Evolutionary conservation across 257 asterid species (phyloP).

Genomic region (Scutellaria barbata): DNA sequence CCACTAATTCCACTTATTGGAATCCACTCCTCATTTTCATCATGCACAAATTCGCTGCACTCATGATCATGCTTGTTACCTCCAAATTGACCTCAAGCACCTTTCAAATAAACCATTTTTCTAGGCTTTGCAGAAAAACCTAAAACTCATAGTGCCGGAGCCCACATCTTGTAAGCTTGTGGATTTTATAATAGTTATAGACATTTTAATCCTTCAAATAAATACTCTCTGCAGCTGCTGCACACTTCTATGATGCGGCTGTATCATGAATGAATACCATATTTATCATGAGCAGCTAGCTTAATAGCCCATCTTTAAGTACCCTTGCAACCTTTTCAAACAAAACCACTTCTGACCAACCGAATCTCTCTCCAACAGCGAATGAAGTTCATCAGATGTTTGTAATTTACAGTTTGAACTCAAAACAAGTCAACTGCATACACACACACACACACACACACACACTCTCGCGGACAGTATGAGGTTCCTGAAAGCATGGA

Average conservation of each 20-base stretch:
- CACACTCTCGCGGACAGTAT: constrained; percentile 1
- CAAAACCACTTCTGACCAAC: constrained; percentile 10
- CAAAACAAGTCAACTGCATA: constrained; percentile 10
- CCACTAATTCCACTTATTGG: neutral
- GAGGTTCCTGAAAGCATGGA: neutral
- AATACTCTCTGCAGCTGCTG: neutral
- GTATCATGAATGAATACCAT: neutral
- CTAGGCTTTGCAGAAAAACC: neutral
- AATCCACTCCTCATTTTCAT: constrained; percentile 1
- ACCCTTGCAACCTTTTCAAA: neutral
- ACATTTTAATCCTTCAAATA: constrained; percentile 9
- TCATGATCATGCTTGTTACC: constrained; percentile 1
- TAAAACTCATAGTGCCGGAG: constrained; percentile 20
- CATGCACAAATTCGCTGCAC: neutral
- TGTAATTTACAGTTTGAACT: neutral
- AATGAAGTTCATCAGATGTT: neutral
- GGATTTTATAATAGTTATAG: constrained; percentile 7
- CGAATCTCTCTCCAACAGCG: constrained; percentile 11
- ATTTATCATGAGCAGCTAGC: constrained; percentile 2
- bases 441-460: constrained; percentile 8
- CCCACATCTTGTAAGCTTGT: constrained; percentile 16
- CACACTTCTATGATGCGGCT: neutral
- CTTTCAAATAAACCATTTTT: neutral
- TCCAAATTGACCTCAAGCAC: constrained; percentile 6
- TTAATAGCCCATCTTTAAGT: neutral